These are phyloP conservation scores for Aspergillus candidus DNA, from an alignment of 2,329 filamentous ascomycete species.

Conservation along the genomic window DNA sequence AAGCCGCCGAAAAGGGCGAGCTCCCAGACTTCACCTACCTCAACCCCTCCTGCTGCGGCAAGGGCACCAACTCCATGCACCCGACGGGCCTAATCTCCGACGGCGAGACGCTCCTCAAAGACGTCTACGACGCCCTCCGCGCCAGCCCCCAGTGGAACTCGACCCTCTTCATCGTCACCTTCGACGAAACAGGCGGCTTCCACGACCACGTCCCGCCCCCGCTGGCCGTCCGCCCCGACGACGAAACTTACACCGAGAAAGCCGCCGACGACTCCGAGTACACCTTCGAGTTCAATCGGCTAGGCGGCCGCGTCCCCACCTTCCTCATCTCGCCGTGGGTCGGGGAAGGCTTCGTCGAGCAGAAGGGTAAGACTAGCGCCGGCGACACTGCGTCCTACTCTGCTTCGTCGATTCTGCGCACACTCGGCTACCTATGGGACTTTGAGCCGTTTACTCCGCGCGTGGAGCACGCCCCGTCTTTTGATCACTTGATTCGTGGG, in stretches of 20 bases:
- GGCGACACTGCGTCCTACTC: slow-evolving; percentile 23
- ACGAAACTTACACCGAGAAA: slow-evolving; percentile 29
- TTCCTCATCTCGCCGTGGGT: slow-evolving; percentile 28
- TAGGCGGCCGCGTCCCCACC: slow-evolving; percentile 27
- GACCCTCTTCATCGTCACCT: slow-evolving; percentile 33
- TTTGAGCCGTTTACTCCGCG: slow-evolving; percentile 28
- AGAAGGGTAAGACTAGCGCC: slow-evolving; percentile 21
- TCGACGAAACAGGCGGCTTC: slow-evolving; percentile 36
- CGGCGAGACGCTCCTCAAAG: slow-evolving; percentile 32
- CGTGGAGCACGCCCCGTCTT: slow-evolving; percentile 22
- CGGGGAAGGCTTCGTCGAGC: slow-evolving; percentile 25
- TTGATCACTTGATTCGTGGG: slow-evolving; percentile 24
- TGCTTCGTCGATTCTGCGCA: slow-evolving; percentile 24
- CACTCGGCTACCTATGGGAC: slow-evolving; percentile 31
- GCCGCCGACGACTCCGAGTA: slow-evolving; percentile 22
- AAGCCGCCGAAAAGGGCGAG: slow-evolving; percentile 25
- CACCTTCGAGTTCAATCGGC: slow-evolving; percentile 24
- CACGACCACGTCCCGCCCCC: slow-evolving; percentile 34
- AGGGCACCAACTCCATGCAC: slow-evolving; percentile 33
- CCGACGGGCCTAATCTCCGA: slow-evolving; percentile 31
- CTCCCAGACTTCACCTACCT: slow-evolving; percentile 33
- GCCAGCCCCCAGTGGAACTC: slow-evolving; percentile 31
- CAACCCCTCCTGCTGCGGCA: slow-evolving; percentile 37
- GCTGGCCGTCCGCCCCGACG: slow-evolving; percentile 28
- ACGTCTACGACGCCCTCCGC: slow-evolving; percentile 33